Evolutionary conservation across 2,329 filamentous ascomycete genomes (phyloP).

Genomic region (Fusarium coicis): DNA sequence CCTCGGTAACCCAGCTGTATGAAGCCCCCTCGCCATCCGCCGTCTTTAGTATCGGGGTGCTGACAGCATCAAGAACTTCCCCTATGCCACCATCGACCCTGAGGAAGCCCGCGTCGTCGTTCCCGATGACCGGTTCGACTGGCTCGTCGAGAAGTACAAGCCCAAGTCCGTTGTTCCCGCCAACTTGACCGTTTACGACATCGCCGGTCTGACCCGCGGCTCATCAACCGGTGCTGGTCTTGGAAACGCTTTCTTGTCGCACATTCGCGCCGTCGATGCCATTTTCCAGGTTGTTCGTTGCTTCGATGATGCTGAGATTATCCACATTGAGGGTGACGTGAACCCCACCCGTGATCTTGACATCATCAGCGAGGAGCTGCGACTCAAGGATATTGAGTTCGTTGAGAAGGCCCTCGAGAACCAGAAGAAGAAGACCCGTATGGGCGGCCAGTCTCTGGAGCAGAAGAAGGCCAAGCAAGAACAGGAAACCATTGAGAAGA

Average conservation of each 20-base stretch:
- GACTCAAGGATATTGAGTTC: slow-evolving; percentile 99
- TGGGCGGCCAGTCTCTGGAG: slow-evolving; percentile 94
- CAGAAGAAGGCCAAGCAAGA: slow-evolving; percentile 98
- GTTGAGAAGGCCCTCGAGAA: slow-evolving; percentile 93
- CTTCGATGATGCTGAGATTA: slow-evolving; percentile 99
- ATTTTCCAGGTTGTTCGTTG: slow-evolving; percentile 97
- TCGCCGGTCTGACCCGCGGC: slow-evolving; percentile 94
- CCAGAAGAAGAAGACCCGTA: slow-evolving; percentile 91
- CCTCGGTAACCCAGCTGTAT: slow-evolving; percentile 94
- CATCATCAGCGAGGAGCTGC: slow-evolving; percentile 96
- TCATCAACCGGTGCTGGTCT: slow-evolving; percentile 97
- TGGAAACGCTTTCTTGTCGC: slow-evolving; percentile 97
- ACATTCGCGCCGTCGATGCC: slow-evolving; percentile 97
- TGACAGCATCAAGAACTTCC: slow-evolving; percentile 81
- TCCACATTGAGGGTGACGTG: slow-evolving; percentile 98
- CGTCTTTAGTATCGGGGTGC: slow-evolving; percentile 52
- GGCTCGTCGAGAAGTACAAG: slow-evolving; percentile 95
- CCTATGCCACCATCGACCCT: slow-evolving; percentile 98
- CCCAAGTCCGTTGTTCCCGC: slow-evolving; percentile 97
- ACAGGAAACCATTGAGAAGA: slow-evolving; percentile 91
- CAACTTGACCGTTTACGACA: slow-evolving; percentile 98
- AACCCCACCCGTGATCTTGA: slow-evolving; percentile 93
- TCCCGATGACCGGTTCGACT: slow-evolving; percentile 95
- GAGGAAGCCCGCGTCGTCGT: slow-evolving; percentile 98
- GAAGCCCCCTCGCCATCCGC: slow-evolving; percentile 53